Evolutionary conservation across 1,139 yeast species (phyloP).

Genomic region (Scheffersomyces titani): DNA sequence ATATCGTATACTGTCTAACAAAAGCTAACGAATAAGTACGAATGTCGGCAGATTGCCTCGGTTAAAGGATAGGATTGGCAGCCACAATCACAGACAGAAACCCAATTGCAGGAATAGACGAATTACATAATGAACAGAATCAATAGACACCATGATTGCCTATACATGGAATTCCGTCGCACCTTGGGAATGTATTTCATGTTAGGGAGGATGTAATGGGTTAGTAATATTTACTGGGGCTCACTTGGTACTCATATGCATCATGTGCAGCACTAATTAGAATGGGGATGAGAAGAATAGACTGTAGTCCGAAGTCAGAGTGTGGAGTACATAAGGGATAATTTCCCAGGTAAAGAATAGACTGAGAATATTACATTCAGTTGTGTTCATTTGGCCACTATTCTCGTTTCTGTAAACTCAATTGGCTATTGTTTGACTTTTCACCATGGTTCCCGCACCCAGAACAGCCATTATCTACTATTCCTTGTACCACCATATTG

Average conservation of each 20-base stretch:
- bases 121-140: too few relatives aligned
- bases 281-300: neutral
- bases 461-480: slow-evolving; percentile 66
- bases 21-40: neutral
- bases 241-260: too few relatives aligned
- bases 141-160: neutral
- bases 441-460: slow-evolving; percentile 18
- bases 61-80: neutral
- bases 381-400: neutral
- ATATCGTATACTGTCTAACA: neutral
- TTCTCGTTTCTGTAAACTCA: neutral
- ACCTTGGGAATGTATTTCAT: neutral
- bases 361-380: neutral
- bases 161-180: neutral
- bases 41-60: neutral
- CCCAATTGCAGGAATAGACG: neutral
- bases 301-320: neutral
- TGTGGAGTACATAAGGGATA: neutral
- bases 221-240: neutral
- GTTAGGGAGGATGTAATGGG: neutral
- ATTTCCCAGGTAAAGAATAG: neutral
- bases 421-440: neutral
- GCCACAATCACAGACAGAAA: neutral
- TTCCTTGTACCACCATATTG: slow-evolving; percentile 80
- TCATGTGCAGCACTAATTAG: neutral